phyloP scores from a whole-genome alignment of 768 basidiomycete genomes.

The Clitopilus passeckerianus region DNA sequence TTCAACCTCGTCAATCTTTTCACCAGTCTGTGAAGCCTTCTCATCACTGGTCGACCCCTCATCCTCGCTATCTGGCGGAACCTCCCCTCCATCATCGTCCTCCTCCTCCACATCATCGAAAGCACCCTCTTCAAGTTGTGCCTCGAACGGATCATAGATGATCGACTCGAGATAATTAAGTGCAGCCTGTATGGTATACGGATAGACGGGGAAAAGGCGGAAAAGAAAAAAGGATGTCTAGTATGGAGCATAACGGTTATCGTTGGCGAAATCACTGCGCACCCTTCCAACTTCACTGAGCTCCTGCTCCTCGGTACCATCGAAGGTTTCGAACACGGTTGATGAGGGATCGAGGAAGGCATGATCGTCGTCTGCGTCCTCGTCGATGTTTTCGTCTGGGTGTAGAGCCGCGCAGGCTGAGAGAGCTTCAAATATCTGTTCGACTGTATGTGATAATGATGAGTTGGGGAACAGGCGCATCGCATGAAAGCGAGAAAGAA shows the following conservation, averaged over 20 bases:
- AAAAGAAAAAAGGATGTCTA: slow-evolving; percentile 43
- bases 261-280: slow-evolving; percentile 82
- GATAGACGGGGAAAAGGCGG: slow-evolving; percentile 5
- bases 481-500: slow-evolving; percentile 9
- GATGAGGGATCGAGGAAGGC: slow-evolving; percentile 49
- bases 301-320: slow-evolving; percentile 62
- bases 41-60: background rate
- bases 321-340: slow-evolving; percentile 42
- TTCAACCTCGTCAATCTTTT: background rate
- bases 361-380: slow-evolving; percentile 49
- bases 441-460: slow-evolving; percentile 44
- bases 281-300: slow-evolving; percentile 88
- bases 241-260: slow-evolving; percentile 81
- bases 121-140: background rate
- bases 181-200: slow-evolving; percentile 56
- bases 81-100: background rate
- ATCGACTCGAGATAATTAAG: slow-evolving; percentile 81
- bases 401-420: slow-evolving; percentile 83
- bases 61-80: background rate
- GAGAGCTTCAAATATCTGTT: slow-evolving; percentile 81
- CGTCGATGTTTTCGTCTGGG: slow-evolving; percentile 52
- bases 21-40: background rate
- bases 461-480: slow-evolving; percentile 1
- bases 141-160: slow-evolving; percentile 49
- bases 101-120: background rate